These are phyloP conservation scores for Pneumocystis jirovecii DNA, from an alignment of 1,139 yeast genomes.

Conservation along the genomic window DNA sequence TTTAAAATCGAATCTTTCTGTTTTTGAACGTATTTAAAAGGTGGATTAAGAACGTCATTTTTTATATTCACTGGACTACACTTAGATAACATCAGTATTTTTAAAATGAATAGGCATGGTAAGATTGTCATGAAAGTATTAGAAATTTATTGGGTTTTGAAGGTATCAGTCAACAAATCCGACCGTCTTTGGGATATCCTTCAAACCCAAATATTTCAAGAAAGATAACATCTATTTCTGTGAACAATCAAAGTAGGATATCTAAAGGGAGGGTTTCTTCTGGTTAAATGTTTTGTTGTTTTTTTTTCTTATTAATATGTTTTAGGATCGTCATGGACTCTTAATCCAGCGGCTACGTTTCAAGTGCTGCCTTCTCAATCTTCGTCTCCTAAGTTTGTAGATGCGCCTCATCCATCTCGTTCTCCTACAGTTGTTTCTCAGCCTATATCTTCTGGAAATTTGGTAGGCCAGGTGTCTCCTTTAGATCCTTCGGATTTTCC, in stretches of 20 bases:
- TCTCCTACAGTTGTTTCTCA: background rate
- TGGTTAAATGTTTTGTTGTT: background rate
- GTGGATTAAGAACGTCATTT: background rate
- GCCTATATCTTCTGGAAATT: background rate
- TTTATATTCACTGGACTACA: background rate
- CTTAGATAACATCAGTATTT: background rate
- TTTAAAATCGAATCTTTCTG: background rate
- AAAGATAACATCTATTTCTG: background rate
- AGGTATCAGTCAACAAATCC: background rate
- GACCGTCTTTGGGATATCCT: background rate
- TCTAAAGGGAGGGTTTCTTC: background rate
- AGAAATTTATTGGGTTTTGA: background rate
- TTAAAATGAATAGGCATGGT: background rate
- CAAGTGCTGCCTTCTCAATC: background rate
- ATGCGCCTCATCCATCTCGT: background rate
- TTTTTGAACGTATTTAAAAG: background rate
- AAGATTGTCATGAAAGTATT: background rate
- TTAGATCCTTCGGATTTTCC: constrained; percentile 1
- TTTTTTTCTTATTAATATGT: background rate
- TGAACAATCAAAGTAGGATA: background rate
- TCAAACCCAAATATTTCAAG: background rate
- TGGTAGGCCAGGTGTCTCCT: background rate
- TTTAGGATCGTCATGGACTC: background rate
- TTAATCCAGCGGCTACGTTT: background rate
- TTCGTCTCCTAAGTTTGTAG: background rate